Percentiles rank a stretch among this genome's conserved stretches.
phyloP scores from a whole-genome alignment of 495 filamentous ascomycete species.

The Trichoderma gamsii region DNA sequence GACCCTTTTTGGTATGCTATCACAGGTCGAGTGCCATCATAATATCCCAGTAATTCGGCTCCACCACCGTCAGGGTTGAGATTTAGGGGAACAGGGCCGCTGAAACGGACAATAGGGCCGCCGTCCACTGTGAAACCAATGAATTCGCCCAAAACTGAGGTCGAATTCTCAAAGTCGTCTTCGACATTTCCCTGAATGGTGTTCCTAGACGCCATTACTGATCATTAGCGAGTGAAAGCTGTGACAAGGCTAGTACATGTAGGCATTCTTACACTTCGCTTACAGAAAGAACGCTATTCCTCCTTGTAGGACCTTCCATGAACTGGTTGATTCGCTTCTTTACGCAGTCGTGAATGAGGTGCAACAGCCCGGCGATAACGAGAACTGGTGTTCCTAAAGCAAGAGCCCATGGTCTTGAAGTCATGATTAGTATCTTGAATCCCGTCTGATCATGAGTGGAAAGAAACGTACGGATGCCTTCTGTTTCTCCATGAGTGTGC shows the following conservation, averaged over 20 bases:
- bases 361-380: slow-evolving; percentile 39
- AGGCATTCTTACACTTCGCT: slow-evolving; percentile 11
- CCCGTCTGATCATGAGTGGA: not conserved
- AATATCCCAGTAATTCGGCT: slow-evolving; percentile 8
- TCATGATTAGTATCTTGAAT: not conserved
- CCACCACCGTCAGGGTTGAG: not conserved
- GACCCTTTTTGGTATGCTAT: slow-evolving; percentile 6
- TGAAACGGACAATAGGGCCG: slow-evolving; percentile 17
- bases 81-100: not conserved
- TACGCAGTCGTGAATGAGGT: slow-evolving; percentile 29
- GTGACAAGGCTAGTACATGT: not conserved
- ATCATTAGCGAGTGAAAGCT: not conserved
- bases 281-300: not conserved
- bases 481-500: slow-evolving; percentile 33
- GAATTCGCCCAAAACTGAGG: slow-evolving; percentile 5
- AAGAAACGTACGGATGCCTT: slow-evolving; percentile 33
- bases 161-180: not conserved
- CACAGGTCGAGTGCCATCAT: slow-evolving; percentile 5
- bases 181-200: not conserved
- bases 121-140: slow-evolving; percentile 16
- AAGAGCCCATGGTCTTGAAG: slow-evolving; percentile 37
- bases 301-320: not conserved
- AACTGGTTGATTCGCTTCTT: slow-evolving; percentile 12
- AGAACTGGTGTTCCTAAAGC: slow-evolving; percentile 46
- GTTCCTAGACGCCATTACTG: not conserved